phyloP scores from a whole-genome alignment of 441 rosid genomes.

The Caryocar brasiliense region DNA sequence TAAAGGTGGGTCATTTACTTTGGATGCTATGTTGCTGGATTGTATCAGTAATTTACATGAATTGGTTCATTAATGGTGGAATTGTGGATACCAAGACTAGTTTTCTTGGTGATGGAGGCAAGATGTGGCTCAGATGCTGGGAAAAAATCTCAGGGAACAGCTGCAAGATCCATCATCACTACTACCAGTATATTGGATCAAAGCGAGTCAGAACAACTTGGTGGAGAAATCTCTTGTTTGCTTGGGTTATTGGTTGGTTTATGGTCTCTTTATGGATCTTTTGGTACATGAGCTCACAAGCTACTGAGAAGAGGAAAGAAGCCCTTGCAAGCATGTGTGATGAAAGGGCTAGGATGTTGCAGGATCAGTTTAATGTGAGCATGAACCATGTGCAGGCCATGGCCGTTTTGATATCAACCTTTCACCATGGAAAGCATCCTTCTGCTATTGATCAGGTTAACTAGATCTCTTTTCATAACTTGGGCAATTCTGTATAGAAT shows the following conservation, averaged over 20 bases:
- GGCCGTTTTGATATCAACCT: constrained; percentile 82
- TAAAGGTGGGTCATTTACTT: constrained; percentile 66
- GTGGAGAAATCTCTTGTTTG: constrained; percentile 51
- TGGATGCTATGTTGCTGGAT: constrained; percentile 85
- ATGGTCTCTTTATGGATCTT: constrained; percentile 39
- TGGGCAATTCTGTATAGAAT: neutral
- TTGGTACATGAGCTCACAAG: constrained; percentile 56
- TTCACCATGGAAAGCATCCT: constrained; percentile 76
- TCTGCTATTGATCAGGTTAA: constrained; percentile 91
- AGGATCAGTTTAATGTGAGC: constrained; percentile 94
- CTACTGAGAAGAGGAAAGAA: constrained; percentile 69
- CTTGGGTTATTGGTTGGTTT: constrained; percentile 56
- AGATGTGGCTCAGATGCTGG: constrained; percentile 47
- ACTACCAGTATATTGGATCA: constrained; percentile 48
- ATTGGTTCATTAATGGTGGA: constrained; percentile 55
- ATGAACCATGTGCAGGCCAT: constrained; percentile 93
- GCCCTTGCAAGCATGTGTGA: constrained; percentile 78
- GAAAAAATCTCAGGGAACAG: constrained; percentile 33
- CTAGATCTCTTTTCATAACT: constrained; percentile 14
- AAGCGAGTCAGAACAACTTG: constrained; percentile 43
- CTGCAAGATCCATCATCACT: constrained; percentile 48
- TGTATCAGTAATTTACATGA: constrained; percentile 44
- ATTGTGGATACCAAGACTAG: constrained; percentile 37
- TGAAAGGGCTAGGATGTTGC: constrained; percentile 89
- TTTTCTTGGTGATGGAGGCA: constrained; percentile 45